Conservation (phyloP, 208 protist genomes). For the Trichomonas tenax region DNA sequence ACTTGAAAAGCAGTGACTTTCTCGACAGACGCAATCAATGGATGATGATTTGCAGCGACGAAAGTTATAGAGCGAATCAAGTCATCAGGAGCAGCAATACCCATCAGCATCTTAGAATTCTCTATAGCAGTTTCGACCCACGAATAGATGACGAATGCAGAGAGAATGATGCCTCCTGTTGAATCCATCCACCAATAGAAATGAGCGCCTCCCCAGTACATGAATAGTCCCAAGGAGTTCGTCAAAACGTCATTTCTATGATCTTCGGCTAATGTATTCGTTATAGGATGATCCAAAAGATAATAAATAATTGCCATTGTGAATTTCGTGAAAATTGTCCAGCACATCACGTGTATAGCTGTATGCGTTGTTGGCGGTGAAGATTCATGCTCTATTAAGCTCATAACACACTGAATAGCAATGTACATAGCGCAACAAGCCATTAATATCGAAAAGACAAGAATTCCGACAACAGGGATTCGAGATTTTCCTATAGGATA, state of each 20-base stretch:
- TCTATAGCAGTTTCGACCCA: not conserved
- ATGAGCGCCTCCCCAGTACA: not conserved
- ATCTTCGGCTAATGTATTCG: not conserved
- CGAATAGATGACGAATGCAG: not conserved
- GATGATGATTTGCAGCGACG: not conserved
- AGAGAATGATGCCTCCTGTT: not conserved
- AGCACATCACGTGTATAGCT: not conserved
- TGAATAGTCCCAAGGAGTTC: not conserved
- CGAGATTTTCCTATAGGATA: not conserved
- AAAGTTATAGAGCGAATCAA: not conserved
- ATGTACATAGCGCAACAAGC: not conserved
- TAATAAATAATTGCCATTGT: not conserved
- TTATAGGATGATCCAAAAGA: not conserved
- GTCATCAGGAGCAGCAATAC: not conserved
- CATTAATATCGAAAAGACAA: not conserved
- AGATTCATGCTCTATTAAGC: not conserved
- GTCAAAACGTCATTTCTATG: not conserved
- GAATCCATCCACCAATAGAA: slow-evolving; percentile 9
- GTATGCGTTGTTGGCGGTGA: not conserved
- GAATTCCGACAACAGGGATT: not conserved
- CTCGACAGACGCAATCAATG: not conserved
- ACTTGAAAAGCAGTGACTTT: not conserved
- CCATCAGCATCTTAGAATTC: not conserved
- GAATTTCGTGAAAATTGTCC: not conserved
- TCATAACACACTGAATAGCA: not conserved